A percentile compares a stretch with the other conserved stretches of the same genome.
These are phyloP conservation scores for Potentilla sterilis DNA, from an alignment of 306 rosid genomes.

Conservation along the genomic window DNA sequence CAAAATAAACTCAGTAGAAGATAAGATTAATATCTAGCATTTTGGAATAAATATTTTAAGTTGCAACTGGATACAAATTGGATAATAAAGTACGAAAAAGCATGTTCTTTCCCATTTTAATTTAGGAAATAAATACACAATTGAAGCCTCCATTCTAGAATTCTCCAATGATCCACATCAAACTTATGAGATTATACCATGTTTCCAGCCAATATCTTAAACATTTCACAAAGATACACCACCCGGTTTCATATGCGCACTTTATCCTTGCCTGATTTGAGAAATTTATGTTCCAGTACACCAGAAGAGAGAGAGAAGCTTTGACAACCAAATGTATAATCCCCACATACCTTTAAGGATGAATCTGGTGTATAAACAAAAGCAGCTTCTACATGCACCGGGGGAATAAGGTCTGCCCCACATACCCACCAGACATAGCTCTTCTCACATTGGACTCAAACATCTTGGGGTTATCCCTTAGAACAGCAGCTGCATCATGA, in stretches of 20 bases:
- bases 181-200: constrained; percentile 17
- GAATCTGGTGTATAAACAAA: constrained; percentile 27
- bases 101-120: constrained; percentile 15
- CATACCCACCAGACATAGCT: constrained; percentile 63
- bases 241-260: constrained; percentile 21
- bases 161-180: constrained; percentile 16
- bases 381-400: constrained; percentile 39
- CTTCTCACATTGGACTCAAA: constrained; percentile 56
- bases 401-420: constrained; percentile 47
- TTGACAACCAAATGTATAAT: constrained; percentile 21
- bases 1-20: background rate
- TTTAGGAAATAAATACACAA: constrained; percentile 2
- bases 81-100: constrained; percentile 7
- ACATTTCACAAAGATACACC: constrained; percentile 33
- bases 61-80: constrained; percentile 1
- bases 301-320: constrained; percentile 27
- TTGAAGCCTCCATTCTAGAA: constrained; percentile 16
- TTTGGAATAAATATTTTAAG: background rate
- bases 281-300: background rate
- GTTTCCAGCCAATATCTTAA: constrained; percentile 28
- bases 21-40: background rate
- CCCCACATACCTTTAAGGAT: constrained; percentile 11
- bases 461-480: constrained; percentile 51
- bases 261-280: constrained; percentile 12
- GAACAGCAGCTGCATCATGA: constrained; percentile 55